Base-by-base conservation (phyloP, 345 rosid genomes). In the Aegle marmelos region DNA sequence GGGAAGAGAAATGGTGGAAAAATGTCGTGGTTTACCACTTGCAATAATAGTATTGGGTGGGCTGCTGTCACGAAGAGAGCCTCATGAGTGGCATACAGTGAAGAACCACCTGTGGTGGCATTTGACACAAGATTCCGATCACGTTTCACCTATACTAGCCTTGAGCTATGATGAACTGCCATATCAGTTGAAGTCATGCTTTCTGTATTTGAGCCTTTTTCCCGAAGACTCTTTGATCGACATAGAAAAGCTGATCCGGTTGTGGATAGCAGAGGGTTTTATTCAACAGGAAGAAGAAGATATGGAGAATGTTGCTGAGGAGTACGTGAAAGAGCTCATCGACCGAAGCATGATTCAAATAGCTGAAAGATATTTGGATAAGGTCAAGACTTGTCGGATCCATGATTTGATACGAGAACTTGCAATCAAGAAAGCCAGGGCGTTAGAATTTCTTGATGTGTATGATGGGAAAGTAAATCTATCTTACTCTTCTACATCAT, bases 31-130 rank as follows among this genome's bases (percentile, higher is more conserved):
- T 64, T 59, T 83, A 9, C 86, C 86, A 8, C 73, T 83, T 11
- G 83, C 83, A 67, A 77, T 83, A 13, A 62, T 83, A 73, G 83
- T 83, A 9, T 56, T 79, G 19, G 83, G 83, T 54, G 81, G 83
- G 11, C 39, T 83, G 76, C 83, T 83, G 27, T 77, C 81, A 33
- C 76, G 30, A 25, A 83, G 80, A 77, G n/a, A 48, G 21, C 73
- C 36, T 27, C 73, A 48, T 27, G 58, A 69, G 22, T 69, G 72
- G 72, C 72, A 68, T 27, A 45, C 56, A 16, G 73, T 69, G 34
- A 69, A 24, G 33, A 41, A 24, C 36, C 58, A 27, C 13, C 24
- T 48, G 3, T 45, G 58, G 58, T 48, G 58, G 73, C 73, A 69
- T 69, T 69, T 27, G 58, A 48, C 58, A 73, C 17, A 68, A 76